Evolutionary conservation across 2,329 filamentous ascomycete species (phyloP), one percentile per base, ranked within the genome.

Genomic region (Verticillium klebahnii): DNA sequence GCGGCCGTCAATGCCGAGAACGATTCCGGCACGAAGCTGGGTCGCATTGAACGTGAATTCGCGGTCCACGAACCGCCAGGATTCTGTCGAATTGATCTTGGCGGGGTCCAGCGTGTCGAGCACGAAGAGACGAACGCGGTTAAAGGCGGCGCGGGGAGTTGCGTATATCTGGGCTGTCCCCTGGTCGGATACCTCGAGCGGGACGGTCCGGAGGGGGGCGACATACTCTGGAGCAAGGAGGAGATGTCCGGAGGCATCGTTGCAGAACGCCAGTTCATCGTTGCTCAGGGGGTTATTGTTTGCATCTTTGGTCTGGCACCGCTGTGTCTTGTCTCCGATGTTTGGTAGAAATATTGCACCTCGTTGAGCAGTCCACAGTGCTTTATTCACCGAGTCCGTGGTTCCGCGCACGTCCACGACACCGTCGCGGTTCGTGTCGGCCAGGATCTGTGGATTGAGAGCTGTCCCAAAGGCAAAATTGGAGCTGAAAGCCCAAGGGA

Each of bases 361-460:
- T 1, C 60, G 62, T 0, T 58, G 29, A 0, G 60, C 4, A 0
- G 69, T 70, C 71, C 72, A 73, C 0, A 45, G 37, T 0, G 60
- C 39, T 62, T 74, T 77, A 2, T 62, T 63, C 0, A 12, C 12
- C 0, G 64, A 19, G 40, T 76, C 72, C 0, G 64, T 61, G 1
- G 57, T 55, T 1, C 34, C 34, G 2, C 34, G 34, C 9, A 36
- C 34, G 62, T 75, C 72, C 31, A 75, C 68, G 0, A 61, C 54
- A 9, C 74, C 74, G 52, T 77, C 75, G 1, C 75, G 72, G 58
- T 77, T 76, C 7, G 69, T 74, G 62, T 77, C 75, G n/a, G 74
- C 75, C 9, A 66, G 64, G 2, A 72, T 72, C 15, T 65, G 56
- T 9, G 63, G 66, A 2, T 14, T 36, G 7, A 36, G 34, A 36